Base-by-base conservation (phyloP, 2,329 filamentous ascomycete species). In the Xylariaceae sp. region DNA sequence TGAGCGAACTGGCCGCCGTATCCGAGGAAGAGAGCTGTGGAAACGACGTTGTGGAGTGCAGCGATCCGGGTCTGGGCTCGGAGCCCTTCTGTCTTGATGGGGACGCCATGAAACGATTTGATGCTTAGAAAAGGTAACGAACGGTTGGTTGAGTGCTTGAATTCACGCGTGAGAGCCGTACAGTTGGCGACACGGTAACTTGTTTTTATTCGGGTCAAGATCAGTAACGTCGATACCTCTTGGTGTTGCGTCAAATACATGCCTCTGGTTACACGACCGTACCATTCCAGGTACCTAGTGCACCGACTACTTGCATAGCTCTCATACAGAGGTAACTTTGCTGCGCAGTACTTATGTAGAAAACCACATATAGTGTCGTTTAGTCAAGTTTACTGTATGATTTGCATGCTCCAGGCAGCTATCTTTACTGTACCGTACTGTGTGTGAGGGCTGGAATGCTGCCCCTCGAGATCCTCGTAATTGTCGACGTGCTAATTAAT, bases 1-100 rank as follows among this genome's bases (percentile, higher is more conserved):
- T 68, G 56, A 72, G 66, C 53, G 69, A 66, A 60, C 30, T 42
- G 7, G 75, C 70, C 48, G 68, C 67, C 30, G 72, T 66, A 39
- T 73, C 67, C 30, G 68, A 59, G 9, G 59, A 52, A n/a, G 67
- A 61, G 7, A 63, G 53, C 6, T 64, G 64, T 51, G 69, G 63
- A 52, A 70, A 71, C 6, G 71, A 70, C 42, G 54, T 72, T 51
- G 67, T 58, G 55, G 64, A 62, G 67, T 69, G 55, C 62, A 69
- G 61, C n/a, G 66, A 61, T 7, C 64, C 66, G 30, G 67, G 67
- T 55, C 60, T 66, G 35, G 70, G 66, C 57, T 69, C 68, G 35
- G 68, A 51, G 57, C 60, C 66, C 62, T 63, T 70, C 15, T 69
- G 60, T 1, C 63, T 57, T 6, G 68, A 62, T 1, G 60, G 59